phyloP scores from a whole-genome alignment of 2,329 filamentous ascomycete genomes.

The Fusarium verticillioides region DNA sequence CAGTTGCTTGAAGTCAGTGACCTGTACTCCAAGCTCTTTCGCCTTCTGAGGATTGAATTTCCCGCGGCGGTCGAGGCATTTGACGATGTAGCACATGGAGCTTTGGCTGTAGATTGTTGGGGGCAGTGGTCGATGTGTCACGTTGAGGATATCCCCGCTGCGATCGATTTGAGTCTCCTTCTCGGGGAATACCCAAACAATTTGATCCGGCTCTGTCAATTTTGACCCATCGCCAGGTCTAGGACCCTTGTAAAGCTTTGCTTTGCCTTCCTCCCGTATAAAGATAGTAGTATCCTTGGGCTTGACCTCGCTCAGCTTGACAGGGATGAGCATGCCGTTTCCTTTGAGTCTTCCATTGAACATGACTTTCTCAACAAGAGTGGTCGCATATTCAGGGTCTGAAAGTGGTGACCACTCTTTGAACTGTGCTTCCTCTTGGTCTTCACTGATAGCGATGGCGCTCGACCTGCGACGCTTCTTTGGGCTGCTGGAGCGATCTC shows the following conservation, averaged over 20 bases:
- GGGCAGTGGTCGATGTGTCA: constrained; percentile 64
- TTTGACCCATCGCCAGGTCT: constrained; percentile 33
- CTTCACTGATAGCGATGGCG: constrained; percentile 15
- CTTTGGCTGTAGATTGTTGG: constrained; percentile 71
- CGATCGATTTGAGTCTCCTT: constrained; percentile 20
- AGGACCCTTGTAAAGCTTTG: constrained; percentile 78
- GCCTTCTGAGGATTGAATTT: constrained; percentile 80
- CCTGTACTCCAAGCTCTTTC: constrained; percentile 70
- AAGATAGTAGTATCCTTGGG: constrained; percentile 58
- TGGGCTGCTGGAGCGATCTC: constrained; percentile 49
- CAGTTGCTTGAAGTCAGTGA: constrained; percentile 68
- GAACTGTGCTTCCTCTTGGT: constrained; percentile 10
- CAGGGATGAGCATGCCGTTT: constrained; percentile 37
- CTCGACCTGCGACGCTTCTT: constrained; percentile 48
- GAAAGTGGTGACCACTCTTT: constrained; percentile 40
- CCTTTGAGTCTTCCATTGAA: constrained; percentile 49
- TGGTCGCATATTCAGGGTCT: constrained; percentile 46
- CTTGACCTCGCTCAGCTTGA: constrained; percentile 45
- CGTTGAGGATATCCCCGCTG: constrained; percentile 15
- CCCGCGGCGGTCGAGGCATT: constrained; percentile 79
- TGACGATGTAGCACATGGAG: constrained; percentile 88
- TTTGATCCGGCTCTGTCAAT: constrained; percentile 35
- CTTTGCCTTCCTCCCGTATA: constrained; percentile 69
- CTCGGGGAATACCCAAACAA: constrained; percentile 46
- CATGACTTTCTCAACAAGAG: constrained; percentile 51